Evolutionary conservation across 768 basidiomycete genomes (phyloP).

Genomic region (Hypholoma sublateritium): DNA sequence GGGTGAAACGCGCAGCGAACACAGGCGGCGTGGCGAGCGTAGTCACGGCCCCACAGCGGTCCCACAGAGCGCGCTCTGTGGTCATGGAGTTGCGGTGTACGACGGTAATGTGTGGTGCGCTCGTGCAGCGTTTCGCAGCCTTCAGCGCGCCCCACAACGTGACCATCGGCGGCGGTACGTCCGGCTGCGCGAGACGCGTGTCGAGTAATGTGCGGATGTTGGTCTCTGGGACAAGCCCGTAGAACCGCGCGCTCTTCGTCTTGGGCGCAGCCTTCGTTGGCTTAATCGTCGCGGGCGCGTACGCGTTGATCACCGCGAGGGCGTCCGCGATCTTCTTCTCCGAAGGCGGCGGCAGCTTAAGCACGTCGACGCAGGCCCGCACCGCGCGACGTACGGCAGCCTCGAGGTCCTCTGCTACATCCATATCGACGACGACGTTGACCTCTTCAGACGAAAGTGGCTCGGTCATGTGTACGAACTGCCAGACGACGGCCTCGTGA

Average conservation of each 20-base stretch:
- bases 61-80: conserved; percentile 38
- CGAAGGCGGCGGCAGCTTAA: conserved; percentile 53
- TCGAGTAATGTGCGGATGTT: conserved; percentile 53
- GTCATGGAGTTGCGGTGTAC: conserved; percentile 59
- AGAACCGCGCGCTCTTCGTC: conserved; percentile 60
- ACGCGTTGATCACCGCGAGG: conserved; percentile 41
- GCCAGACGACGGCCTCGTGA: conserved; percentile 84
- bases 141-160: conserved; percentile 52
- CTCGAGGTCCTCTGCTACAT: conserved; percentile 38
- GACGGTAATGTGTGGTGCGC: conserved; percentile 82
- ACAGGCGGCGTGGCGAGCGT: conserved; percentile 38
- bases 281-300: conserved; percentile 29
- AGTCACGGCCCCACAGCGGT: conserved; percentile 45
- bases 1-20: conserved; percentile 60
- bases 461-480: conserved; percentile 68
- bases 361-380: conserved; percentile 50
- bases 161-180: conserved; percentile 29
- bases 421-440: conserved; percentile 69
- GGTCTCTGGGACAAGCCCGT: conserved; percentile 73
- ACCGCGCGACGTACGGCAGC: conserved; percentile 60
- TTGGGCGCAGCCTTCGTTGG: conserved; percentile 30
- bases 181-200: conserved; percentile 32
- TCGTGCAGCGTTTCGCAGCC: conserved; percentile 43
- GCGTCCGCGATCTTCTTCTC: conserved; percentile 59
- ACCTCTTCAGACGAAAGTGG: conserved; percentile 61